Evolutionary conservation across 2,329 filamentous ascomycete species (phyloP).

Genomic region (Sarocladium kiliense): DNA sequence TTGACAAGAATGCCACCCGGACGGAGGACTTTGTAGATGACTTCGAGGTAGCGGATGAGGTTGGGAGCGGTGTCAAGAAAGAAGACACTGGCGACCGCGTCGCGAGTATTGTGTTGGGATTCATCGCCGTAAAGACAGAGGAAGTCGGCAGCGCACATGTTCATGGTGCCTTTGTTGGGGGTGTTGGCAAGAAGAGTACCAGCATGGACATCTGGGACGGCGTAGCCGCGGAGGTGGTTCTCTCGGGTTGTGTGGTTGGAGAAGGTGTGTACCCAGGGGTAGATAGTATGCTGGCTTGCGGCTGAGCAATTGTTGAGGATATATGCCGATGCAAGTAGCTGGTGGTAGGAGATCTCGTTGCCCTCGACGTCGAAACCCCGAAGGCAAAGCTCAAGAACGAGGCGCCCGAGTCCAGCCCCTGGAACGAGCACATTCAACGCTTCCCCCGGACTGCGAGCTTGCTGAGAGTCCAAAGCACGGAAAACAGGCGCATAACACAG

Average conservation of each 20-base stretch:
- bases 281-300: constrained; percentile 64
- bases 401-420: constrained; percentile 79
- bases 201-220: constrained; percentile 77
- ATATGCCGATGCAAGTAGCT: constrained; percentile 79
- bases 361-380: constrained; percentile 74
- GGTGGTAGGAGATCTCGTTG: constrained; percentile 96
- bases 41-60: constrained; percentile 81
- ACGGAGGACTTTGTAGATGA: constrained; percentile 72
- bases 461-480: constrained; percentile 52
- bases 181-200: constrained; percentile 43
- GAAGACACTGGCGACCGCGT: constrained; percentile 85
- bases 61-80: constrained; percentile 98
- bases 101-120: constrained; percentile 58
- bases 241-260: constrained; percentile 73
- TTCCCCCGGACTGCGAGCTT: constrained; percentile 24
- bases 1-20: constrained; percentile 82
- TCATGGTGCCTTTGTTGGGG: constrained; percentile 60
- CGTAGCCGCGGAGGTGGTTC: constrained; percentile 70
- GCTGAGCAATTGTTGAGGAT: constrained; percentile 63
- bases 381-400: constrained; percentile 81
- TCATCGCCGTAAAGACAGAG: constrained; percentile 72
- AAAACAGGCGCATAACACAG: constrained; percentile 74
- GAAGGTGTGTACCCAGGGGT: constrained; percentile 83
- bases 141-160: constrained; percentile 92
- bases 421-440: constrained; percentile 72